These are phyloP conservation scores for Tetramitus jugosus DNA, from an alignment of 208 protist genomes.

Conservation along the genomic window DNA sequence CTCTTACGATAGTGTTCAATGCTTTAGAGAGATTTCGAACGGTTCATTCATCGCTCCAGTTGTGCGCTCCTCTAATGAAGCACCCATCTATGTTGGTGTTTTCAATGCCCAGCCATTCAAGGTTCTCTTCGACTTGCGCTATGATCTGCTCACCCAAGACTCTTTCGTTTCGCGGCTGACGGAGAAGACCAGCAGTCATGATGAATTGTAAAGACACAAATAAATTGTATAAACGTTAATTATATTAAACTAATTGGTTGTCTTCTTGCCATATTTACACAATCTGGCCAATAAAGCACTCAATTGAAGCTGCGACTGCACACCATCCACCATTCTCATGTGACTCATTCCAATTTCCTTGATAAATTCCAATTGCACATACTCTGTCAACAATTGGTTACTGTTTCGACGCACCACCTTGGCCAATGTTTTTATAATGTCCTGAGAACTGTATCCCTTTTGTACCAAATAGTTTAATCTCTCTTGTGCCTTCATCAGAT, in stretches of 20 bases:
- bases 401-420: constrained; percentile 21
- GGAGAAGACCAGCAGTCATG: too few relatives aligned
- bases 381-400: constrained; percentile 40
- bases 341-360: constrained; percentile 66
- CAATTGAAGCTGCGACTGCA: constrained; percentile 61
- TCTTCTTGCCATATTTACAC: constrained; percentile 22
- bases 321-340: constrained; percentile 56
- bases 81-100: too few relatives aligned
- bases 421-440: background rate
- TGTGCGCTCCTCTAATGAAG: too few relatives aligned
- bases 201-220: too few relatives aligned
- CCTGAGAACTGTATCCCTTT: constrained; percentile 75
- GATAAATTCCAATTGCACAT: constrained; percentile 58
- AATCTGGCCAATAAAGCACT: constrained; percentile 50
- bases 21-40: too few relatives aligned
- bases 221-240: too few relatives aligned
- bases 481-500: constrained; percentile 65
- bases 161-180: too few relatives aligned
- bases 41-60: too few relatives aligned
- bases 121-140: too few relatives aligned
- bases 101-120: too few relatives aligned
- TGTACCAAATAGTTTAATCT: constrained; percentile 62
- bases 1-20: too few relatives aligned
- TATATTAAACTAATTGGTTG: background rate
- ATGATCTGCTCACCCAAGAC: too few relatives aligned